These are phyloP conservation scores for Pseudodiploospora longispora DNA, from an alignment of 2,329 filamentous ascomycete species.

Conservation along the genomic window DNA sequence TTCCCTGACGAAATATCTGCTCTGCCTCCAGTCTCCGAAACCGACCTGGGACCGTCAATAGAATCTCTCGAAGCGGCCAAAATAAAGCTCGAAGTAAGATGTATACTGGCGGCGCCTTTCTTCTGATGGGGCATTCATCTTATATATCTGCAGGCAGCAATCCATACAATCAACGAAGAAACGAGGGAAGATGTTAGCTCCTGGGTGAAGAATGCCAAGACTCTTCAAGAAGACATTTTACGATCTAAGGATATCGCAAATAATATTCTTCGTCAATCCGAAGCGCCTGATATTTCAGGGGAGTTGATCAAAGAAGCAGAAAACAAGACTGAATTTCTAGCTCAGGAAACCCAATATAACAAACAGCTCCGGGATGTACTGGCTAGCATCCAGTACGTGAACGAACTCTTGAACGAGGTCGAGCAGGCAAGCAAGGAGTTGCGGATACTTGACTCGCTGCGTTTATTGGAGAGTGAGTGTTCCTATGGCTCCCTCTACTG, in stretches of 20 bases:
- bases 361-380: slow-evolving; percentile 46
- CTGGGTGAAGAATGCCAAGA: slow-evolving; percentile 80
- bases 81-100: slow-evolving; percentile 30
- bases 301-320: slow-evolving; percentile 45
- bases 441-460: slow-evolving; percentile 48
- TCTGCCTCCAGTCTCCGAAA: slow-evolving; percentile 28
- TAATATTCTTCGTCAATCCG: slow-evolving; percentile 71
- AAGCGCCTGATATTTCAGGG: slow-evolving; percentile 49
- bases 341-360: slow-evolving; percentile 51
- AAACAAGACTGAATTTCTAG: slow-evolving; percentile 47
- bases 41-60: slow-evolving; percentile 31
- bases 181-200: slow-evolving; percentile 71
- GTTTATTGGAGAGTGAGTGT: slow-evolving; percentile 45
- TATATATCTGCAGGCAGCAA: slow-evolving; percentile 40
- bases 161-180: slow-evolving; percentile 68
- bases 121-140: not conserved
- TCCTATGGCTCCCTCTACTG: not conserved
- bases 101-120: not conserved
- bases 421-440: slow-evolving; percentile 47
- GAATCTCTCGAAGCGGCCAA: slow-evolving; percentile 28
- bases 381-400: slow-evolving; percentile 45
- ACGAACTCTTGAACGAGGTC: slow-evolving; percentile 53
- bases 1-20: slow-evolving; percentile 33
- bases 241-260: slow-evolving; percentile 70
- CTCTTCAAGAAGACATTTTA: slow-evolving; percentile 77